phyloP scores from a whole-genome alignment of 306 rosid genomes.

The Adenanthera pavonina region DNA sequence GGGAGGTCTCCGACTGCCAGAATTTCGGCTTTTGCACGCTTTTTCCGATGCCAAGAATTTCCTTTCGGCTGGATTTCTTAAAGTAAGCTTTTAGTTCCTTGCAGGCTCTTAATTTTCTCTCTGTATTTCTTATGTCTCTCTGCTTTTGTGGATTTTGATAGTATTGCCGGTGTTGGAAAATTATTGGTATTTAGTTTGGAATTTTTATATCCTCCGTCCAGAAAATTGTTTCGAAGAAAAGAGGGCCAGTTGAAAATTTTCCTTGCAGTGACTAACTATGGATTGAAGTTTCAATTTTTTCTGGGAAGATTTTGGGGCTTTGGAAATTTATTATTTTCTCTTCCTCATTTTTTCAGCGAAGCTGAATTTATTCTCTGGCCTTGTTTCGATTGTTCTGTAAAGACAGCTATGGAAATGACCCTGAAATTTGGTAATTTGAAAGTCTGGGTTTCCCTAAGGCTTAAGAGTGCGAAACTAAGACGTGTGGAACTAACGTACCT shows the following conservation, averaged over 20 bases:
- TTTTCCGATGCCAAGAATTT: constrained; percentile 59
- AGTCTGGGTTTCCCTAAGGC: background rate
- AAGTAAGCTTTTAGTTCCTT: constrained; percentile 52
- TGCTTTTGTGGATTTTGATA: background rate
- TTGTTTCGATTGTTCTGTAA: background rate
- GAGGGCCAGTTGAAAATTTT: background rate
- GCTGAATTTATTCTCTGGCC: background rate
- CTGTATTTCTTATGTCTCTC: background rate
- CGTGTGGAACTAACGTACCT: background rate
- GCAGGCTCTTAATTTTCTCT: constrained; percentile 17
- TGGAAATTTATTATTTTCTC: constrained; percentile 13
- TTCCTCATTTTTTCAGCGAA: background rate
- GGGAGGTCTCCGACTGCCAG: constrained; percentile 58
- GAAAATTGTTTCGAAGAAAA: background rate
- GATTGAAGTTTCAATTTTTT: background rate
- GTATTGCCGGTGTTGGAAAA: background rate
- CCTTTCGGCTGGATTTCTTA: constrained; percentile 56
- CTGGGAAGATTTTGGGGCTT: background rate
- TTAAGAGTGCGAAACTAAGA: background rate
- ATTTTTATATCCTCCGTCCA: background rate
- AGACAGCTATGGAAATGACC: background rate
- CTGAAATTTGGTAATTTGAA: background rate
- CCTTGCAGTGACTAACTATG: background rate
- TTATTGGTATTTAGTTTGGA: constrained; percentile 2
- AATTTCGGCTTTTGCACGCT: constrained; percentile 58